Base-by-base conservation (phyloP, 2,329 filamentous ascomycete species). In the Rutstroemia sp. region DNA sequence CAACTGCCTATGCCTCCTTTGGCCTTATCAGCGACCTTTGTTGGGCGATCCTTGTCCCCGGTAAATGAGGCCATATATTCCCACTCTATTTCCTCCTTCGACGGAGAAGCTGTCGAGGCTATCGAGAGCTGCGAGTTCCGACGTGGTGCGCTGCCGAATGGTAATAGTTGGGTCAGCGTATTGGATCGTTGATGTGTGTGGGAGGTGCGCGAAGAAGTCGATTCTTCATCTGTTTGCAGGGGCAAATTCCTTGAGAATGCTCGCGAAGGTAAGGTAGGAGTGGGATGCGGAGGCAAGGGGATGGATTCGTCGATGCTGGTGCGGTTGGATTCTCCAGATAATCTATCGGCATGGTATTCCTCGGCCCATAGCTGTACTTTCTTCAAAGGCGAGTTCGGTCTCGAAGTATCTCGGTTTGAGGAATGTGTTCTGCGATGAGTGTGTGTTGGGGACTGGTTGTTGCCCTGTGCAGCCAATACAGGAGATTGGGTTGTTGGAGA, bases 51-150 rank as follows among this genome's bases (percentile, higher is more conserved):
- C 48, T 59, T 61, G 52, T 67, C 66, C 27, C 66, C 66, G 4
- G 66, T 65, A 5, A 68, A 54, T 21, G 63, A 65, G 54, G 64
- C 58, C 64, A 65, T 67, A 50, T 64, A 65, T 38, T 61, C 60
- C 25, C 57, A 54, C 5, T 59, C 55, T 45, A 54, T 48, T 19
- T 56, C 58, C 57, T 61, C 60, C 10, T 47, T 56, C 5, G 59
- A 59, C 42, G 53, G 46, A 27, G 12, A 49, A 19, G 41, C 55
- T 21, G 45, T 21, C 23, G 52, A 58, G 30, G 58, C 42, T 42
- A 62, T 57, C 4, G 57, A 51, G 25, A 59, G 60, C 19, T 53
- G 51, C 21, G 61, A 62, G 25, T 50, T 62, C 17, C 51, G 58
- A 52, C 57, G 57, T 7, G 57, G 54, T n/a, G 49, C 25, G 17